Evolutionary conservation across 495 filamentous ascomycete species (phyloP), one percentile per base, ranked within the genome.

Genomic region (Neurospora africana): DNA sequence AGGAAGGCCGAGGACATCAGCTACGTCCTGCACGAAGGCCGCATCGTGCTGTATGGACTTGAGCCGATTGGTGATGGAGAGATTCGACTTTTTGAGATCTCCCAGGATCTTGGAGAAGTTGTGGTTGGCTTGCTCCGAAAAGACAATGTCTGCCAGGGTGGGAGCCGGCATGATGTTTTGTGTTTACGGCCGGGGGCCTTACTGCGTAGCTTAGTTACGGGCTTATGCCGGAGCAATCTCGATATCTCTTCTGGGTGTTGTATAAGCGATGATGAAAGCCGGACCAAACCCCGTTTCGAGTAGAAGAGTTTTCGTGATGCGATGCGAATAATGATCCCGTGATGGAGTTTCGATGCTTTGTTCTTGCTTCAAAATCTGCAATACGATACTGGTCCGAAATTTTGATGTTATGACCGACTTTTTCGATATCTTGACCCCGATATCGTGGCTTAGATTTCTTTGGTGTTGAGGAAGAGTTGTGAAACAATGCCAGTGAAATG

Each of bases 51-150:
- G 83, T 77, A 95, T 92, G 43, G 90, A 94, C 44, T 82, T 82
- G 9, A 98, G 88, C 36, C 95, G 90, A 82, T 97, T 97, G 69
- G 84, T 82, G 68, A 94, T 87, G 70, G 91, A 91, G 43, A 95
- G 87, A n/a, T 91, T 91, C 33, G 90, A 88, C 39, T 88, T 87
- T 76, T 90, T 91, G 70, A 95, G 85, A 35, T 86, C 83, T 65
- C 81, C 82, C 11, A 91, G 83, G 68, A 86, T 81, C 73, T 74
- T 78, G 13, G 85, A 87, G 76, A 87, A 86, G 70, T 86, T 86
- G 74, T 85, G 82, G 76, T 85, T 86, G 71, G 84, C 84, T 72
- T 86, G 83, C 13, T 80, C 75, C 10, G 85, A 83, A 74, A 87
- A 87, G 69, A 87, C 77, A 68, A 86, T 75, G 40, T 86, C 81